These are phyloP conservation scores for Lentinula novae-zelandiae DNA, from an alignment of 1,284 basidiomycete genomes.

Conservation along the genomic window DNA sequence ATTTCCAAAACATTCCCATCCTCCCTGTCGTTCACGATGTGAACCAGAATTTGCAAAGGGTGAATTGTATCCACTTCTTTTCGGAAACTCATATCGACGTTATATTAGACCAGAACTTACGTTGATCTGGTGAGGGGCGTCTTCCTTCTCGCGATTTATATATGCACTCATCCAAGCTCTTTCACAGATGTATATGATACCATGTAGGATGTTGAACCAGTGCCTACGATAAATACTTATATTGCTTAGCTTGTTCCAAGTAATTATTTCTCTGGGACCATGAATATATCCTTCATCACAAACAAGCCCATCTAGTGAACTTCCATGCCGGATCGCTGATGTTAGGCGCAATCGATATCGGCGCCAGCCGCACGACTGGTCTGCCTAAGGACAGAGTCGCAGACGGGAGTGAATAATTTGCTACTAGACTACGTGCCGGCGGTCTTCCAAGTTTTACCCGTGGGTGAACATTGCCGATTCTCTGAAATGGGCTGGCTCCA, in stretches of 20 bases:
- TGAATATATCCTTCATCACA: slow-evolving; percentile 1
- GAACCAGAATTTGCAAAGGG: slow-evolving; percentile 74
- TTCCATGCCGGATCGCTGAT: slow-evolving; percentile 71
- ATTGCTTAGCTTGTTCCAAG: slow-evolving; percentile 64
- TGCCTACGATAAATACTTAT: slow-evolving; percentile 52
- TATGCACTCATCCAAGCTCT: background rate
- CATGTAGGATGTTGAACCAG: slow-evolving; percentile 68
- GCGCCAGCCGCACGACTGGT: slow-evolving; percentile 44
- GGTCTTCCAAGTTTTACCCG: slow-evolving; percentile 39
- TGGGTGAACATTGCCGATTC: slow-evolving; percentile 59
- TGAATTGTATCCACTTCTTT: slow-evolving; percentile 19
- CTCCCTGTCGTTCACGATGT: slow-evolving; percentile 26
- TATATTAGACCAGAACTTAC: slow-evolving; percentile 42
- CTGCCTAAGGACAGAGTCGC: slow-evolving; percentile 61
- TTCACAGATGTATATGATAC: slow-evolving; percentile 75
- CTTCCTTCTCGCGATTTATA: background rate
- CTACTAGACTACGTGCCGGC: slow-evolving; percentile 50
- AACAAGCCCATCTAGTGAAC: slow-evolving; percentile 35
- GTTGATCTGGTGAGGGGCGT: slow-evolving; percentile 56
- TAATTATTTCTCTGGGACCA: background rate
- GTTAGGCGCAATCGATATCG: slow-evolving; percentile 64
- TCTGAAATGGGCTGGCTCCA: slow-evolving; percentile 48
- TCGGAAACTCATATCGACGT: background rate
- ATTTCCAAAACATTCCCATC: slow-evolving; percentile 7
- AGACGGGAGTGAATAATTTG: slow-evolving; percentile 55